These are phyloP conservation scores for Zelopaecilomyces penicillatus DNA, from an alignment of 2,329 filamentous ascomycete genomes.

Conservation along the genomic window DNA sequence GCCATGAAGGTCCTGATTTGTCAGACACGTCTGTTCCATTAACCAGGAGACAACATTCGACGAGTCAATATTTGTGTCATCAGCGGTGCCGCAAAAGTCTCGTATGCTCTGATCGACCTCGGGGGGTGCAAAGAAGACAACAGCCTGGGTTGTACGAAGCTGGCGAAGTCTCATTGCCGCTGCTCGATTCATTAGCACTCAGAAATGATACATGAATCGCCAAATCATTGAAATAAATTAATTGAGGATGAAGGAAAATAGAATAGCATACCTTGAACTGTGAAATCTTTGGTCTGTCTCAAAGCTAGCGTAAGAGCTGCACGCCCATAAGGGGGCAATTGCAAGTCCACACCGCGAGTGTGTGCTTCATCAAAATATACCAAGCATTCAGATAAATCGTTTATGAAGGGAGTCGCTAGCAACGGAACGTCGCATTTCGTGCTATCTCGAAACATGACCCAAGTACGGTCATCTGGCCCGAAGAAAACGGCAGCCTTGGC, in stretches of 20 bases:
- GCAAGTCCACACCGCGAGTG: constrained; percentile 52
- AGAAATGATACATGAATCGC: neutral
- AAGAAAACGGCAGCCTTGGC: constrained; percentile 48
- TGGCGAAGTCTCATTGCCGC: constrained; percentile 59
- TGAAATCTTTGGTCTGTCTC: constrained; percentile 51
- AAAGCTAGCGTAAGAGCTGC: constrained; percentile 50
- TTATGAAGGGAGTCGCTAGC: constrained; percentile 44
- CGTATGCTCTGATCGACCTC: constrained; percentile 56
- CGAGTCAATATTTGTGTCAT: constrained; percentile 7
- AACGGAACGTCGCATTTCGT: constrained; percentile 39
- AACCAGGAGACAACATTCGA: constrained; percentile 45
- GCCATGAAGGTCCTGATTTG: constrained; percentile 49
- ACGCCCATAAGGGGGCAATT: constrained; percentile 36
- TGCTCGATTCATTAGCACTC: constrained; percentile 15
- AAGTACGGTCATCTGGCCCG: constrained; percentile 22
- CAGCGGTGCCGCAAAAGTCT: constrained; percentile 22
- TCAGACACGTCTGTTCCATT: constrained; percentile 53
- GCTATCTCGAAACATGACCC: constrained; percentile 10
- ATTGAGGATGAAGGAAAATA: neutral
- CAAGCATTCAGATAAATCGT: constrained; percentile 42
- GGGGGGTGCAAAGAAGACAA: constrained; percentile 47
- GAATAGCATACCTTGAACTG: constrained; percentile 44
- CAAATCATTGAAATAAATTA: neutral
- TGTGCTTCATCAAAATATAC: constrained; percentile 44
- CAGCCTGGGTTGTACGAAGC: constrained; percentile 44